Base-by-base conservation (phyloP, 1,284 basidiomycete species). In the Trichosporon ovoides region DNA sequence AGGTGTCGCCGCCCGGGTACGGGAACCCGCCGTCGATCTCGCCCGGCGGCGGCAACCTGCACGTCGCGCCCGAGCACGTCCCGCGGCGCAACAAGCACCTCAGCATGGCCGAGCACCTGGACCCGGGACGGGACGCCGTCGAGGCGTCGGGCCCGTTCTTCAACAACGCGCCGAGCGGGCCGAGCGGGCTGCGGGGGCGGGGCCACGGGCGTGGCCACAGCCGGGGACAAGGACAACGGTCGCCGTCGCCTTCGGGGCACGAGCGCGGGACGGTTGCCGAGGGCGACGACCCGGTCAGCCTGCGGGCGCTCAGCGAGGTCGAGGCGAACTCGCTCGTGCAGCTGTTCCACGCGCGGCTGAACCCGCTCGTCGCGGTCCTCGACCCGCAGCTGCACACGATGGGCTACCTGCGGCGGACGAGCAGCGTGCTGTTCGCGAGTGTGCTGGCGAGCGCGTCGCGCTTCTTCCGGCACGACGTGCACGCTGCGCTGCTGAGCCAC, bases 361-460 rank as follows among this genome's bases (percentile, higher is more conserved):
- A 71, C 56, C 66, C 63, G 3, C 56, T 67, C 22, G 64, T 71
- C 5, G 69, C 65, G 1, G 61, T 71, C 0, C 58, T 71, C 1
- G 69, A 71, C 37, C 53, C 48, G 2, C 51, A 68, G 14, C 52
- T 74, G n/a, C 72, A 74, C 55, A 70, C 71, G 0, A 34, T 69
- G 11, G 14, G 43, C 3, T 70, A 70, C 56, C 61, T 74, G 5
- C 66, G 69, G 3, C 55, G 53, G 2, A 68, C 66, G 4, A 67
- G 66, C 4, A 56, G 65, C n/a, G 60, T 70, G 16, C 66, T 74
- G 3, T 66, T 74, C 54, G 57, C 62, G 20, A 59, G 66, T 2
- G 71, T 72, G 33, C 61, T 74, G 3, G 66, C 69, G 7, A 57
- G 60, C 5, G 52, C 71, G 2, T 55, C 62, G 14, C 61, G 64